These are phyloP conservation scores for Colletotrichum coccodes DNA, from an alignment of 2,329 filamentous ascomycete species.

Conservation along the genomic window DNA sequence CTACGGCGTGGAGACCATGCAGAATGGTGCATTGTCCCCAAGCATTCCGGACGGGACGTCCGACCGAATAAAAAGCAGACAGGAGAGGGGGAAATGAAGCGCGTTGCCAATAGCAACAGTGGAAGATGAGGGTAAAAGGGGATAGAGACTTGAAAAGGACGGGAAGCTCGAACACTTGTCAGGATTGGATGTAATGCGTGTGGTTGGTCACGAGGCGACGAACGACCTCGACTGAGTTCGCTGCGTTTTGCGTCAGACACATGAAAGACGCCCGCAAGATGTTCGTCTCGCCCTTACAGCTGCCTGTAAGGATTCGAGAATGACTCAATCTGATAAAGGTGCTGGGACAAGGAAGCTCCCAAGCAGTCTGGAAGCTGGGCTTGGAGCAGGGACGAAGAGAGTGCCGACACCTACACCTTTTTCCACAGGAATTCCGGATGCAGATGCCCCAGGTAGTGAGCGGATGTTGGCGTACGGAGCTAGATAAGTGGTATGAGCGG, in stretches of 20 bases:
- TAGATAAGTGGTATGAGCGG: not conserved
- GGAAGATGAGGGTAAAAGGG: not conserved
- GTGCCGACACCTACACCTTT: not conserved
- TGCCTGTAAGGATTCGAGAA: not conserved
- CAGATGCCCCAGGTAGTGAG: not conserved
- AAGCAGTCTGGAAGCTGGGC: not conserved
- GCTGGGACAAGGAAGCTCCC: not conserved
- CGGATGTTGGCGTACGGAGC: not conserved
- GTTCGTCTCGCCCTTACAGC: not conserved
- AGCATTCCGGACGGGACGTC: not conserved
- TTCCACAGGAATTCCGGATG: too few relatives aligned
- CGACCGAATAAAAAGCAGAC: not conserved
- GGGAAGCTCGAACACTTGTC: conserved; percentile 22
- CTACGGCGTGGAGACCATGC: not conserved
- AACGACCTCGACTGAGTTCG: not conserved
- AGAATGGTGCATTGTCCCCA: not conserved
- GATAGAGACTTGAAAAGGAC: not conserved
- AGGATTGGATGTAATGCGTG: not conserved
- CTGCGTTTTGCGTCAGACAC: not conserved
- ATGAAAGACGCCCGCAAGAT: not conserved
- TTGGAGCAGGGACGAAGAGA: not conserved
- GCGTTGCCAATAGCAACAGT: conserved; percentile 15
- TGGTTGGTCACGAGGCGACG: not conserved
- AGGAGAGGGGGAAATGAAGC: not conserved
- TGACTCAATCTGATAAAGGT: not conserved